A percentile compares a stretch with the other conserved stretches of the same genome.
phyloP scores from a whole-genome alignment of 2,329 filamentous ascomycete species.

The Scortechinia acanthostroma region DNA sequence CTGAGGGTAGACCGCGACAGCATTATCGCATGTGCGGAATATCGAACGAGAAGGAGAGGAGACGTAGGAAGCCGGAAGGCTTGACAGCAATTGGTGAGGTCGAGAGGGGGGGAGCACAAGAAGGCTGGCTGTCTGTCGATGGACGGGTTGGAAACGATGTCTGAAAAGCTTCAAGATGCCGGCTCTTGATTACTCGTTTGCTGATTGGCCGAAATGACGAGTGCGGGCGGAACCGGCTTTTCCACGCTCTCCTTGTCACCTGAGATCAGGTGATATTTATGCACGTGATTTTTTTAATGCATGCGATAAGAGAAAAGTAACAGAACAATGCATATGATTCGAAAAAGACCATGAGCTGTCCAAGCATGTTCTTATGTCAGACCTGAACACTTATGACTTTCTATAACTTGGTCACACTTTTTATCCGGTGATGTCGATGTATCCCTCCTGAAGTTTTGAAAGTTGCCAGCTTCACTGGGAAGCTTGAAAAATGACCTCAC shows the following conservation, averaged over 20 bases:
- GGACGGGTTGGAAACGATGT: background rate
- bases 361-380: too few relatives aligned
- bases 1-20: constrained; percentile 2
- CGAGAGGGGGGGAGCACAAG: background rate
- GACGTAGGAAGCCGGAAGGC: background rate
- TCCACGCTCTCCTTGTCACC: background rate
- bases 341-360: too few relatives aligned
- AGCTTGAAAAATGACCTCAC: background rate
- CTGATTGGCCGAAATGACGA: constrained; percentile 2
- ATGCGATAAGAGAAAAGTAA: background rate
- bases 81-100: constrained; percentile 1
- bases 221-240: constrained; percentile 1
- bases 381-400: too few relatives aligned
- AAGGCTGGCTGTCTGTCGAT: background rate
- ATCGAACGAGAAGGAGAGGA: background rate
- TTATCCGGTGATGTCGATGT: too few relatives aligned
- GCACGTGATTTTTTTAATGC: background rate
- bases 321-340: too few relatives aligned
- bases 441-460: too few relatives aligned
- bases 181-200: background rate
- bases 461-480: too few relatives aligned
- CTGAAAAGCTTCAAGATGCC: constrained; percentile 3
- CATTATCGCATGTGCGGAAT: background rate
- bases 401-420: too few relatives aligned
- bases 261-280: background rate